A percentile compares a stretch with the other conserved stretches of the same genome.
phyloP scores from a whole-genome alignment of 257 asterid genomes.

The Salvia miltiorrhiza region DNA sequence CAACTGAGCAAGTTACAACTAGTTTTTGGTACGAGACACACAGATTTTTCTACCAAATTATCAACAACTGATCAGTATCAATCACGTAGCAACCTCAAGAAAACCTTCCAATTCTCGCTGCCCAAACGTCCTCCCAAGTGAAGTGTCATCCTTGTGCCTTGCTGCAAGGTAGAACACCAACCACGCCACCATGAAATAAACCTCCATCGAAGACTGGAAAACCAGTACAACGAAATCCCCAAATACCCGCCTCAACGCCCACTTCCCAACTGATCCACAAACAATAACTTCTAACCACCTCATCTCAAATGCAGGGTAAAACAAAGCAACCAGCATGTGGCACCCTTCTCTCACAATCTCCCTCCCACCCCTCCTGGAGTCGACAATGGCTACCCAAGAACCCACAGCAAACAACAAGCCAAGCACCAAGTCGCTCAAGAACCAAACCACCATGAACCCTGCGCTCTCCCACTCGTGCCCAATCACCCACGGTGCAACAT shows the following conservation, averaged over 20 bases:
- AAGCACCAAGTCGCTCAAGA: slow-evolving; percentile 60
- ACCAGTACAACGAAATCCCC: slow-evolving; percentile 55
- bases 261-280: slow-evolving; percentile 71
- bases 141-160: slow-evolving; percentile 59
- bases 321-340: slow-evolving; percentile 51
- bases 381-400: slow-evolving; percentile 82
- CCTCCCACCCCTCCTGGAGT: slow-evolving; percentile 80
- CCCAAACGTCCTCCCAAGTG: slow-evolving; percentile 65
- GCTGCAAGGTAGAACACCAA: slow-evolving; percentile 76
- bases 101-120: slow-evolving; percentile 70
- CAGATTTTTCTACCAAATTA: background rate
- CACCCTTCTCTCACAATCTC: slow-evolving; percentile 87
- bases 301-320: slow-evolving; percentile 62
- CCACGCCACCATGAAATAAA: slow-evolving; percentile 83
- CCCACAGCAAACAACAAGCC: slow-evolving; percentile 72
- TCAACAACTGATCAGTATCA: no score
- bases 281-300: slow-evolving; percentile 71
- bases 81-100: slow-evolving; percentile 58
- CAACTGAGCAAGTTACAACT: slow-evolving; percentile 34
- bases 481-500: slow-evolving; percentile 67
- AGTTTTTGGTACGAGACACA: slow-evolving; percentile 25
- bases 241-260: slow-evolving; percentile 51
- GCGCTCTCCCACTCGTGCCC: slow-evolving; percentile 83
- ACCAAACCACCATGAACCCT: slow-evolving; percentile 59
- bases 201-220: slow-evolving; percentile 78